These are phyloP conservation scores for Stevia rebaudiana DNA, from an alignment of 140 eudicot species.

Conservation along the genomic window DNA sequence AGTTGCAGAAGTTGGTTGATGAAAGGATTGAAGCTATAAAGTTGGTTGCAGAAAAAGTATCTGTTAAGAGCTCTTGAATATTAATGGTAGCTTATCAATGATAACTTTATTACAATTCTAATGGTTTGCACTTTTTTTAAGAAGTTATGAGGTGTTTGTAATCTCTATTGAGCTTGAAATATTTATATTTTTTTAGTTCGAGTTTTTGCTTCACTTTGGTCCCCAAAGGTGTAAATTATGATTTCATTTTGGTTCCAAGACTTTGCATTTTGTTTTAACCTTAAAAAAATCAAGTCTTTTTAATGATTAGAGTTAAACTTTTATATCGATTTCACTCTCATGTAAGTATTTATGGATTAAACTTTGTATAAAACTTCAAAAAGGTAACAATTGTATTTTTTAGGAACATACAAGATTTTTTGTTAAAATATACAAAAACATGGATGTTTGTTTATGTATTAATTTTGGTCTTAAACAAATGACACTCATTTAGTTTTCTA, in stretches of 20 bases:
- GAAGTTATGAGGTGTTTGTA: conserved; percentile 13
- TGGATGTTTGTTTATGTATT: no score
- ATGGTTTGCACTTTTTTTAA: conserved; percentile 4
- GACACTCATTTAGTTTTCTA: no score
- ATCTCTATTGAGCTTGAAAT: conserved; percentile 21
- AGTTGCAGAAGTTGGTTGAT: conserved; percentile 60
- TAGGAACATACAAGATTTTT: no score
- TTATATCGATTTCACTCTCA: no score
- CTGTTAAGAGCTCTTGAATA: conserved; percentile 18
- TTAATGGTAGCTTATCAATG: not conserved
- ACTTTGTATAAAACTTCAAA: no score
- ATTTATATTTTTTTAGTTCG: not conserved
- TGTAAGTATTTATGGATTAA: no score
- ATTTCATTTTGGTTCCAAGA: not conserved
- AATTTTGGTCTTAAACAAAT: no score
- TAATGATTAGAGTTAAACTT: no score
- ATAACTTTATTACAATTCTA: not conserved
- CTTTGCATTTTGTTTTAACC: not conserved
- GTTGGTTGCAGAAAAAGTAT: conserved; percentile 53
- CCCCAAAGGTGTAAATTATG: not conserved
- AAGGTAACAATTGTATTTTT: no score
- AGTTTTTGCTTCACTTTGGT: no score
- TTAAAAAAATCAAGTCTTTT: not conserved
- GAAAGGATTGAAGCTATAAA: conserved; percentile 63
- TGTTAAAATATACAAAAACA: no score